phyloP scores from a whole-genome alignment of 176 grass and related monocot species.

The Oryza officinalis region DNA sequence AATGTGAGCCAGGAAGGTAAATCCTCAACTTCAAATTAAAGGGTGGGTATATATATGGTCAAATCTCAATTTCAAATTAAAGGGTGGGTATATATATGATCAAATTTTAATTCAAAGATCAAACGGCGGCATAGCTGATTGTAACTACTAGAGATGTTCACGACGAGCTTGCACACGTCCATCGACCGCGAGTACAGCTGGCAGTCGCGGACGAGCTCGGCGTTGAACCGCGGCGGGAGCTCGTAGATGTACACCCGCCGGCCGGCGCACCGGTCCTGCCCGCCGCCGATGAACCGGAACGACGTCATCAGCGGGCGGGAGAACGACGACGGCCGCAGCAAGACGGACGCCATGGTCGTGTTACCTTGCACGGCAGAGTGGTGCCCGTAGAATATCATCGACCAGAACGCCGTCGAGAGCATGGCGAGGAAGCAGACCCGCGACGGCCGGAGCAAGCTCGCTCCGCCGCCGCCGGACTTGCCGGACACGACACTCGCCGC shows the following conservation, averaged over 20 bases:
- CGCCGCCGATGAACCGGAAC: neutral
- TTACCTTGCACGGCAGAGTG: neutral
- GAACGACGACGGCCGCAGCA: neutral
- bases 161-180: slow-evolving; percentile 48
- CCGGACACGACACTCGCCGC: neutral
- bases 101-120: no score
- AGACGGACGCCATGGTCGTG: neutral
- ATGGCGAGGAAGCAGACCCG: neutral
- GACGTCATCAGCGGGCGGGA: neutral
- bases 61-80: no score
- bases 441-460: neutral
- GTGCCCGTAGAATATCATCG: neutral
- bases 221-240: slow-evolving; percentile 50
- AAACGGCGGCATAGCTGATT: no score
- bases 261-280: slow-evolving; percentile 22
- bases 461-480: neutral
- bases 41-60: no score
- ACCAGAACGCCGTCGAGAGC: neutral
- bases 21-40: no score
- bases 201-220: slow-evolving; percentile 48
- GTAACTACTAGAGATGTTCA: neutral
- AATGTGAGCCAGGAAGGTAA: no score
- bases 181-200: neutral
- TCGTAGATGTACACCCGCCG: slow-evolving; percentile 58
- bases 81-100: no score